These are phyloP conservation scores for Lodderomyces beijingensis DNA, from an alignment of 1,139 yeast species.

Conservation along the genomic window DNA sequence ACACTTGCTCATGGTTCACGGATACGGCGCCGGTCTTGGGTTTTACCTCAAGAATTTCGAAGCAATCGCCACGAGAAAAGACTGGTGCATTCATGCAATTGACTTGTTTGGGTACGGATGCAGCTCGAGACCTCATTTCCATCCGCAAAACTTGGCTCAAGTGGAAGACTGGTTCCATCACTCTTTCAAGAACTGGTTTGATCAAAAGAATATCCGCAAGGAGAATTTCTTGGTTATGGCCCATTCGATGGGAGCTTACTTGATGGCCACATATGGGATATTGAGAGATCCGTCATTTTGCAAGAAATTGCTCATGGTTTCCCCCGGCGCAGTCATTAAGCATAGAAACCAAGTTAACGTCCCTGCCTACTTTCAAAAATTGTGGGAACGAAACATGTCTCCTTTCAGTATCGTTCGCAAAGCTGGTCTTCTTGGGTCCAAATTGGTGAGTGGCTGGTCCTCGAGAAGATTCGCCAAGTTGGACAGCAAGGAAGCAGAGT, in stretches of 20 bases:
- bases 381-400: constrained; percentile 70
- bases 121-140: constrained; percentile 58
- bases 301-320: constrained; percentile 45
- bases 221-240: constrained; percentile 45
- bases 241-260: constrained; percentile 63
- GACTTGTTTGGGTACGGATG: constrained; percentile 78
- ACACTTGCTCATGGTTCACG: constrained; percentile 67
- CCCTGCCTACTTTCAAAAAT: constrained; percentile 58
- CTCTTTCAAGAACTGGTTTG: constrained; percentile 45
- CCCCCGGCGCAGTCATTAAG: constrained; percentile 62
- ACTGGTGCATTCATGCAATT: constrained; percentile 68
- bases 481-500: constrained; percentile 30
- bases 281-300: constrained; percentile 39
- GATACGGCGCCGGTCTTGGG: constrained; percentile 78
- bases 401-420: constrained; percentile 66
- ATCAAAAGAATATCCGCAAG: constrained; percentile 25
- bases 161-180: constrained; percentile 55
- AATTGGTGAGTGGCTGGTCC: constrained; percentile 76
- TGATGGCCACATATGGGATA: constrained; percentile 47
- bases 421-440: constrained; percentile 64
- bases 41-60: constrained; percentile 62
- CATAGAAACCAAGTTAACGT: constrained; percentile 41
- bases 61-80: constrained; percentile 25
- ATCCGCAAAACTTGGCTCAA: constrained; percentile 17
- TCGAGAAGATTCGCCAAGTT: constrained; percentile 58